Conservation (phyloP, 192 early-diverging fungal species). For the Geosiphon pyriformis region DNA sequence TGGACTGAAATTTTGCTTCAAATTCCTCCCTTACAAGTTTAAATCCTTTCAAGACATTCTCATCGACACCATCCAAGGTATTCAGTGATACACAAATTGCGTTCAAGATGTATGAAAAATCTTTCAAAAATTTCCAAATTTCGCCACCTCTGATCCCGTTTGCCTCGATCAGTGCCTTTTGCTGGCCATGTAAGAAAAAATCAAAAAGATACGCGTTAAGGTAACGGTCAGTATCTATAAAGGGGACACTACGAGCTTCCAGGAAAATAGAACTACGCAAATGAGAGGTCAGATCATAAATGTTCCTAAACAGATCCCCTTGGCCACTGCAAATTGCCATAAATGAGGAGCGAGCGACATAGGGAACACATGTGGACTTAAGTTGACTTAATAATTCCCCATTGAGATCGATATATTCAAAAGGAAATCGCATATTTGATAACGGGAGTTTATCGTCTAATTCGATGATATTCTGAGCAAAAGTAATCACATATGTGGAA, state of each 20-base stretch:
- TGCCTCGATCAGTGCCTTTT: conserved; percentile 9
- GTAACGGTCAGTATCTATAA: background rate
- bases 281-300: conserved; percentile 12
- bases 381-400: background rate
- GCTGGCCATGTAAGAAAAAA: conserved; percentile 17
- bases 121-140: conserved; percentile 21
- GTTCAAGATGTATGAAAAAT: conserved; percentile 12
- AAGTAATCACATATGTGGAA: conserved; percentile 14
- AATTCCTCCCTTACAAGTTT: conserved; percentile 1
- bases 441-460: conserved; percentile 3
- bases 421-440: conserved; percentile 11
- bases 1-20: background rate
- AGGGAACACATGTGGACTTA: background rate
- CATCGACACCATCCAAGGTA: background rate
- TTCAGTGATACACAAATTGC: background rate
- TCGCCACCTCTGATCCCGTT: conserved; percentile 25
- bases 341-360: conserved; percentile 21
- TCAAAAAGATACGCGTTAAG: conserved; percentile 19
- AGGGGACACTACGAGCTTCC: conserved; percentile 14
- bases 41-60: conserved; percentile 9
- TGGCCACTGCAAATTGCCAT: conserved; percentile 7
- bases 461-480: conserved; percentile 1
- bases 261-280: conserved; percentile 14
- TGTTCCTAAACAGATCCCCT: conserved; percentile 11
- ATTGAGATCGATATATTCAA: background rate